These are phyloP conservation scores for Glarea lozoyensis DNA, from an alignment of 495 filamentous ascomycete species.

Conservation along the genomic window DNA sequence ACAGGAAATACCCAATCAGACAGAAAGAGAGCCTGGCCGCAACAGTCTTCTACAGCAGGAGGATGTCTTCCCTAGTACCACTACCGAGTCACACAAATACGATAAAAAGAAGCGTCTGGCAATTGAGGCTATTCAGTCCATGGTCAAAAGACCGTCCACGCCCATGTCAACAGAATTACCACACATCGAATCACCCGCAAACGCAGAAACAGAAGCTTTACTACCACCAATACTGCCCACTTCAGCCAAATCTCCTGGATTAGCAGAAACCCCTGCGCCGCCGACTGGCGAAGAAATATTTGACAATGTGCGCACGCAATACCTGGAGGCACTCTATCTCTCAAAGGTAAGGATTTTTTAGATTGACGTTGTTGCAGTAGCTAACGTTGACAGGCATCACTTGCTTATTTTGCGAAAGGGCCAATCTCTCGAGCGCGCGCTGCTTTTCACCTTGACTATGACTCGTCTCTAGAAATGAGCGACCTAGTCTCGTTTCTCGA, in stretches of 20 bases:
- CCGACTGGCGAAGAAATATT: conserved; percentile 56
- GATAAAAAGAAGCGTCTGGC: conserved; percentile 37
- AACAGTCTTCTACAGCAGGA: conserved; percentile 4
- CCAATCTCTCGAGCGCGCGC: conserved; percentile 81
- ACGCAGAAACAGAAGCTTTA: conserved; percentile 12
- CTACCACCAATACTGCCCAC: neutral
- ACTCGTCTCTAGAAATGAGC: conserved; percentile 40
- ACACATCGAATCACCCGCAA: no score
- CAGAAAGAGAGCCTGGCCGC: conserved; percentile 3
- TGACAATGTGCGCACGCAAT: conserved; percentile 63
- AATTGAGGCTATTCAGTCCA: conserved; percentile 43
- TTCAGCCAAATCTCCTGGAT: conserved; percentile 2
- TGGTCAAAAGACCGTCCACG: conserved; percentile 30
- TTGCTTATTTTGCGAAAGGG: conserved; percentile 97
- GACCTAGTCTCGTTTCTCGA: conserved; percentile 62
- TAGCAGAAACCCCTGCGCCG: conserved; percentile 13
- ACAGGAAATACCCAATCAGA: conserved; percentile 21
- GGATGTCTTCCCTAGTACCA: conserved; percentile 26
- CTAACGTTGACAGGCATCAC: conserved; percentile 58
- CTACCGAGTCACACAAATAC: conserved; percentile 29
- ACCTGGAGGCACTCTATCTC: conserved; percentile 81
- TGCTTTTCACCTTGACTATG: conserved; percentile 54
- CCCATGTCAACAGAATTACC: conserved; percentile 22
- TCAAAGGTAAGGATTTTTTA: conserved; percentile 60
- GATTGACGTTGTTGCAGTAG: no score